Percentiles rank a stretch among this genome's conserved stretches.
Conservation (phyloP, 2,329 filamentous ascomycete species). For the Trichocomaceae sp. region DNA sequence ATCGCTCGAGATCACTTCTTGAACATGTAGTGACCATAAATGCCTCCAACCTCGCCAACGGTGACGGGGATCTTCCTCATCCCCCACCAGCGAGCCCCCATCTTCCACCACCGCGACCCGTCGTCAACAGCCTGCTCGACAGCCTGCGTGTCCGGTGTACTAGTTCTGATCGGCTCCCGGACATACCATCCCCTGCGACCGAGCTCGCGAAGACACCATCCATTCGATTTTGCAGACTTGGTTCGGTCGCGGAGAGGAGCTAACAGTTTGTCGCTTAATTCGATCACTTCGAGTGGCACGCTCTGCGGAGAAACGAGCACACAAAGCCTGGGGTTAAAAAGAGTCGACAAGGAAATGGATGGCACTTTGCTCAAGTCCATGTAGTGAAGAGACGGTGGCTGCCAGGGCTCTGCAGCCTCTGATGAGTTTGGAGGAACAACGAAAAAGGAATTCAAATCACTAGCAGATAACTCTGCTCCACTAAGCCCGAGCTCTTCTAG, state of each 20-base stretch:
- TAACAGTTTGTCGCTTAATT: conserved; percentile 64
- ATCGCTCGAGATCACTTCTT: conserved; percentile 37
- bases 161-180: conserved; percentile 35
- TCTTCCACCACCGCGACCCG: conserved; percentile 65
- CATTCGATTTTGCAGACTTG: conserved; percentile 49
- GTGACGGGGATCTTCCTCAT: conserved; percentile 63
- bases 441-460: conserved; percentile 60
- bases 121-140: conserved; percentile 41
- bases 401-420: conserved; percentile 38
- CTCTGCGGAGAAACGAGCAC: conserved; percentile 55
- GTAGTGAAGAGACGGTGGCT: conserved; percentile 61
- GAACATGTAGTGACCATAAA: conserved; percentile 57
- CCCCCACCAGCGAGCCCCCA: conserved; percentile 77
- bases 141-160: too few relatives aligned
- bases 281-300: conserved; percentile 67
- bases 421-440: conserved; percentile 34
- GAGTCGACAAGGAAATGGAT: conserved; percentile 48
- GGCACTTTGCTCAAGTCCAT: conserved; percentile 69
- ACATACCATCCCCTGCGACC: conserved; percentile 65
- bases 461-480: conserved; percentile 56
- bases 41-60: conserved; percentile 50
- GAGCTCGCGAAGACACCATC: conserved; percentile 64
- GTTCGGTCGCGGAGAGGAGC: conserved; percentile 57
- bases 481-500: conserved; percentile 72
- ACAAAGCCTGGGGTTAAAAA: conserved; percentile 51